These are phyloP conservation scores for Neofusicoccum parvum DNA, from an alignment of 2,329 filamentous ascomycete genomes.

Conservation along the genomic window DNA sequence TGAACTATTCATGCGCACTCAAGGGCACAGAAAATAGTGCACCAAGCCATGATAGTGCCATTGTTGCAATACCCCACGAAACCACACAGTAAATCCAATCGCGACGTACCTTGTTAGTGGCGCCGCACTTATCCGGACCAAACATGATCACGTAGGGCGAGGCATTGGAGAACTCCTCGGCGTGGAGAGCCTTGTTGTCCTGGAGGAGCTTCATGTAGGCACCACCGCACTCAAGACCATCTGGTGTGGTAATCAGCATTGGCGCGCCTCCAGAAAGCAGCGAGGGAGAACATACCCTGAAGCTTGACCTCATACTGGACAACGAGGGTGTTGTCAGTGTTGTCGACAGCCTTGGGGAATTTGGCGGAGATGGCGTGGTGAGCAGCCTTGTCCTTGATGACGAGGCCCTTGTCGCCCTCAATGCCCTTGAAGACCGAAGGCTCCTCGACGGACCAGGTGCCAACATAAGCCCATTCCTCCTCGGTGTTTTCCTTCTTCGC, in stretches of 20 bases:
- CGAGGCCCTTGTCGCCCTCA: conserved; percentile 91
- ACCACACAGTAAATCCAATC: neutral
- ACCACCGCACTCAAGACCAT: conserved; percentile 95
- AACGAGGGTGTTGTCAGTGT: conserved; percentile 95
- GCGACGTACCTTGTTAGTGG: conserved; percentile 86
- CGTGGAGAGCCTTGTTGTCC: conserved; percentile 94
- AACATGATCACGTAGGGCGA: conserved; percentile 99
- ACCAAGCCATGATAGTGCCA: neutral
- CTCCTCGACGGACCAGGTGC: conserved; percentile 96
- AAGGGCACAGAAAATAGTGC: conserved; percentile 23
- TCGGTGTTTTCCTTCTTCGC: conserved; percentile 94
- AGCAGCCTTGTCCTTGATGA: conserved; percentile 96
- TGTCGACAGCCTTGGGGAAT: conserved; percentile 94
- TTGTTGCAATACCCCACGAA: neutral
- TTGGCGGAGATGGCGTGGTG: conserved; percentile 99
- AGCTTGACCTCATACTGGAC: conserved; percentile 99
- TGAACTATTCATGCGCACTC: too few relatives aligned
- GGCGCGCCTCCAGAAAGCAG: neutral
- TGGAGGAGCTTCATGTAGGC: conserved; percentile 99
- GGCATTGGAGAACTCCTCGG: conserved; percentile 96
- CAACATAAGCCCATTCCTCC: conserved; percentile 92
- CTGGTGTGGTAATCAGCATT: conserved; percentile 47
- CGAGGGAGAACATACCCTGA: conserved; percentile 69
- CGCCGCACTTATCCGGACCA: conserved; percentile 97
- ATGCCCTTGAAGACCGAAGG: conserved; percentile 88